phyloP scores from a whole-genome alignment of 345 rosid genomes.

The Gossypium bickii region DNA sequence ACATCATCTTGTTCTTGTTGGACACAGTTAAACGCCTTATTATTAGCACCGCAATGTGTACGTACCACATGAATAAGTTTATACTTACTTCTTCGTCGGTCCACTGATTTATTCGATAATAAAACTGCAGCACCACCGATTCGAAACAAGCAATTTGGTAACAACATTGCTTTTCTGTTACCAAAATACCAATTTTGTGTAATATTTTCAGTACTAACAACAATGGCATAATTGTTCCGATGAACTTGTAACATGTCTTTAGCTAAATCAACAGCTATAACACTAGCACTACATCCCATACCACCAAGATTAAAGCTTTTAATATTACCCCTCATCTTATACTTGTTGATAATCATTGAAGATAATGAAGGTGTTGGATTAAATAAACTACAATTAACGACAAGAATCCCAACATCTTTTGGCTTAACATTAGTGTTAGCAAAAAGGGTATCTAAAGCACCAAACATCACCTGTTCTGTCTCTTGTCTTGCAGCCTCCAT shows the following conservation, averaged over 20 bases:
- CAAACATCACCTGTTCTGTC: conserved; percentile 92
- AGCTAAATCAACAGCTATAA: conserved; percentile 74
- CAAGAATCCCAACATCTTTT: conserved; percentile 79
- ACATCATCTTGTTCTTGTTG: conserved; percentile 80
- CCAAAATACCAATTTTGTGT: conserved; percentile 97
- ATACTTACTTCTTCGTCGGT: conserved; percentile 65
- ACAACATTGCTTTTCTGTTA: conserved; percentile 80
- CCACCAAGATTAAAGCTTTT: conserved; percentile 77
- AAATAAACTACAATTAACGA: conserved; percentile 86
- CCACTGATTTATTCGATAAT: conserved; percentile 56
- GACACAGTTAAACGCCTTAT: conserved; percentile 77
- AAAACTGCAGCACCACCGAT: conserved; percentile 76
- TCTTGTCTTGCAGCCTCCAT: conserved; percentile 86
- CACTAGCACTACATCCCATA: conserved; percentile 95
- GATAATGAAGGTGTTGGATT: conserved; percentile 92
- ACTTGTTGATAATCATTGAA: conserved; percentile 85
- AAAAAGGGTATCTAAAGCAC: conserved; percentile 67
- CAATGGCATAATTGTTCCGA: conserved; percentile 81
- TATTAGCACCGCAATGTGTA: conserved; percentile 88
- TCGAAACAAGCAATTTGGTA: conserved; percentile 84
- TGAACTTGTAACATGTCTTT: conserved; percentile 84
- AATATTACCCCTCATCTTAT: conserved; percentile 71
- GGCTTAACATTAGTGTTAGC: conserved; percentile 64
- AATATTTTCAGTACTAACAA: conserved; percentile 84
- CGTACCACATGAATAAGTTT: conserved; percentile 80